Conservation (phyloP, 352 stramenopile species). For the Aphanomyces invadans region DNA sequence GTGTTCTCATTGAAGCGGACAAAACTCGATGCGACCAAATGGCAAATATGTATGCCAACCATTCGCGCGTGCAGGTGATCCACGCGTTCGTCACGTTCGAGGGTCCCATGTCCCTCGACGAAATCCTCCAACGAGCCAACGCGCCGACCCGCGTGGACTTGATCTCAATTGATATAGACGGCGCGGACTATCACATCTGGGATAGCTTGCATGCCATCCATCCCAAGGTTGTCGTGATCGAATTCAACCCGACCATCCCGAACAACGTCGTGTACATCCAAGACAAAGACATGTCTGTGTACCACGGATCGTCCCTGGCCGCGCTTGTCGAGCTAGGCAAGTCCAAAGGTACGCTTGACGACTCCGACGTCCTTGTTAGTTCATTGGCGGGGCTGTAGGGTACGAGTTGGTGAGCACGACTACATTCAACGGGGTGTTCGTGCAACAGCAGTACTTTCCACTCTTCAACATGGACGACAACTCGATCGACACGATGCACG, state of each 20-base stretch:
- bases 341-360: conserved; percentile 23
- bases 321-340: conserved; percentile 57
- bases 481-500: conserved; percentile 55
- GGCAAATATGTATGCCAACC: conserved; percentile 35
- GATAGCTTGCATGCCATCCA: conserved; percentile 35
- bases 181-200: conserved; percentile 68
- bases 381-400: too few relatives aligned
- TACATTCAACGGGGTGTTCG: conserved; percentile 73
- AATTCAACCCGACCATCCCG: conserved; percentile 80
- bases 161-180: conserved; percentile 69
- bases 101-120: conserved; percentile 28
- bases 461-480: conserved; percentile 40
- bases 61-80: conserved; percentile 41
- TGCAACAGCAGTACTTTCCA: conserved; percentile 31
- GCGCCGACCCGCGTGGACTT: conserved; percentile 30
- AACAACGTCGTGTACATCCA: conserved; percentile 72
- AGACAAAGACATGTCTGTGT: conserved; percentile 36
- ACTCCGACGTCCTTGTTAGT: conserved; percentile 3
- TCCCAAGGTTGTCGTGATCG: conserved; percentile 57
- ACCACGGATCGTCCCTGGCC: conserved; percentile 57
- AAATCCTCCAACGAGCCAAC: conserved; percentile 24
- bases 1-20: conserved; percentile 73
- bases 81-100: conserved; percentile 42
- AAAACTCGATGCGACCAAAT: conserved; percentile 36
- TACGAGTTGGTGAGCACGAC: conserved; percentile 68